Conservation (phyloP, 1,284 basidiomycete species). For the Leccinum angustisporum region DNA sequence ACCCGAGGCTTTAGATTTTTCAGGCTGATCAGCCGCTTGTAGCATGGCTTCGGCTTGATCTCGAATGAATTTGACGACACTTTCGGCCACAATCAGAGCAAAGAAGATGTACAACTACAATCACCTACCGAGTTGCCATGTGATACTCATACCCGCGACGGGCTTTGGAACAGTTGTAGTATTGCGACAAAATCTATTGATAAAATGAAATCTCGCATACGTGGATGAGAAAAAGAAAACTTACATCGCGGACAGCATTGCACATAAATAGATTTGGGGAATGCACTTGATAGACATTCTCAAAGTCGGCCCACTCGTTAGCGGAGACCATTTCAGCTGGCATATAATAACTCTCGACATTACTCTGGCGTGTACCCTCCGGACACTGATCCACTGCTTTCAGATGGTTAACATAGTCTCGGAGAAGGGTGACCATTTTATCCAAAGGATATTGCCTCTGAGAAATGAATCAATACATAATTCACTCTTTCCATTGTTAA, state of each 20-base stretch:
- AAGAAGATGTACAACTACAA: neutral
- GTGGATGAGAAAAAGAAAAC: constrained; percentile 25
- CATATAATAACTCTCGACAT: constrained; percentile 55
- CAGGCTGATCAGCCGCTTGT: constrained; percentile 34
- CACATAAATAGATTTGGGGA: constrained; percentile 84
- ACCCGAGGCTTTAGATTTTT: constrained; percentile 38
- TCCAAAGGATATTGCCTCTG: constrained; percentile 36
- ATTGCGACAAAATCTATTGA: constrained; percentile 78
- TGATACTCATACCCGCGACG: constrained; percentile 84
- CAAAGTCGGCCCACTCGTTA: constrained; percentile 80
- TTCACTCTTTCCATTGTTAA: neutral
- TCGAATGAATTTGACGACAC: constrained; percentile 82
- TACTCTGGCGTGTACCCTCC: constrained; percentile 31
- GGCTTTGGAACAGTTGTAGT: constrained; percentile 82
- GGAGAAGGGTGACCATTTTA: constrained; percentile 59
- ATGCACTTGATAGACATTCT: constrained; percentile 91
- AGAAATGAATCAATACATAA: constrained; percentile 6
- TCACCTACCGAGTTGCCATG: constrained; percentile 75
- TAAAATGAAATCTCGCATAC: constrained; percentile 5
- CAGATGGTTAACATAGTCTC: constrained; percentile 62
- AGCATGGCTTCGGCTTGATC: constrained; percentile 66
- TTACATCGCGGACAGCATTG: constrained; percentile 74
- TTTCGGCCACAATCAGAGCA: constrained; percentile 30
- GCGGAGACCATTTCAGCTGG: constrained; percentile 64
- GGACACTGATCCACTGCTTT: constrained; percentile 45